phyloP scores from a whole-genome alignment of 768 basidiomycete species.

The Tephrocybe sp. region DNA sequence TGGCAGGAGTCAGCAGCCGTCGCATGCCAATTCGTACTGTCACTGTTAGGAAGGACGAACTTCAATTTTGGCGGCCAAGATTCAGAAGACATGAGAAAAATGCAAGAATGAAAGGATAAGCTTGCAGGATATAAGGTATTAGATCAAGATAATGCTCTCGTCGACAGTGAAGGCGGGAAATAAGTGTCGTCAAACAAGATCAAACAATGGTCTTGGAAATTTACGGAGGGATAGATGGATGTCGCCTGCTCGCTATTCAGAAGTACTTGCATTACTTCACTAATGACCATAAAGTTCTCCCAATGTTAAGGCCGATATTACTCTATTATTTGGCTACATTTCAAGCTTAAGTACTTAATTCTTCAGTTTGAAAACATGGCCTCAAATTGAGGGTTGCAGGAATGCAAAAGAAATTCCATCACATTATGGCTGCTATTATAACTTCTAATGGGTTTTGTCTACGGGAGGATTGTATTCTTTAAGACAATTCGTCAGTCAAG shows the following conservation, averaged over 20 bases:
- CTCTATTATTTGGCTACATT: too few species aligned
- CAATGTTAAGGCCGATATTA: too few species aligned
- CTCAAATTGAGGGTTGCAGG: neutral
- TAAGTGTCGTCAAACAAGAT: slow-evolving; percentile 7
- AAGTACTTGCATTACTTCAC: too few species aligned
- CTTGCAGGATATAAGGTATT: neutral
- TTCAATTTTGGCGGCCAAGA: slow-evolving; percentile 82
- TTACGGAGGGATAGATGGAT: too few species aligned
- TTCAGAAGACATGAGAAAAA: slow-evolving; percentile 59
- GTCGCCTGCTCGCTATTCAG: too few species aligned
- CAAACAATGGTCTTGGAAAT: neutral
- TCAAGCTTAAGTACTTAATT: neutral
- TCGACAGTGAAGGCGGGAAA: too few species aligned
- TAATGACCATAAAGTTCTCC: too few species aligned
- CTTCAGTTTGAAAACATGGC: neutral
- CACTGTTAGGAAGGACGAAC: slow-evolving; percentile 35
- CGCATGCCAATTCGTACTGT: neutral
- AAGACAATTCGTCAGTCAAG: slow-evolving; percentile 7
- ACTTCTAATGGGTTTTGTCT: slow-evolving; percentile 52
- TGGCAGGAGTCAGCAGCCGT: slow-evolving; percentile 13
- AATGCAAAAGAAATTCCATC: neutral
- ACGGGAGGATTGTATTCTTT: slow-evolving; percentile 62
- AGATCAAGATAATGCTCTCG: neutral
- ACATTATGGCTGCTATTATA: slow-evolving; percentile 7
- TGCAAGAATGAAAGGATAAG: neutral